Evolutionary conservation across 2,329 filamentous ascomycete genomes (phyloP).

Genomic region (Harringtonia aguacate): DNA sequence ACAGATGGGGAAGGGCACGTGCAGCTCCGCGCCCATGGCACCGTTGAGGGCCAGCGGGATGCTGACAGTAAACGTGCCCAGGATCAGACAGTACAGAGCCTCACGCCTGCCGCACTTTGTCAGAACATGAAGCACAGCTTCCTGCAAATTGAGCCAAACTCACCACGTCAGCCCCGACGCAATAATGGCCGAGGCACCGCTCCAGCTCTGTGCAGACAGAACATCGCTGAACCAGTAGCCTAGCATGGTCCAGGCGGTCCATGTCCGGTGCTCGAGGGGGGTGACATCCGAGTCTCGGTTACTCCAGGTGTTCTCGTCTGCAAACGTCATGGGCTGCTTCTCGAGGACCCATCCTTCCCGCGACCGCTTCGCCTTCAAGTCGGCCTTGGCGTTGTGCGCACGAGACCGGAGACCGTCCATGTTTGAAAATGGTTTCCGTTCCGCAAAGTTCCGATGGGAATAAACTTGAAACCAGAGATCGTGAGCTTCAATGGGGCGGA

Average conservation of each 20-base stretch:
- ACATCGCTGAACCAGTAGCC: slow-evolving; percentile 34
- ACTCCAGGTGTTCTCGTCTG: slow-evolving; percentile 26
- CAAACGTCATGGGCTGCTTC: slow-evolving; percentile 25
- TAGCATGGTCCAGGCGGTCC: slow-evolving; percentile 23
- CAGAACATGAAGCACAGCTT: background rate
- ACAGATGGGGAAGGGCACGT: slow-evolving; percentile 25
- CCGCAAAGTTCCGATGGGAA: too few relatives aligned
- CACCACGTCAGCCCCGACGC: slow-evolving; percentile 31
- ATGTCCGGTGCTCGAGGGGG: slow-evolving; percentile 31
- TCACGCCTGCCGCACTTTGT: slow-evolving; percentile 21
- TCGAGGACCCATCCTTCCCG: slow-evolving; percentile 28
- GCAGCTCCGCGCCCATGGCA: slow-evolving; percentile 23
- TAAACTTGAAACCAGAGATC: too few relatives aligned
- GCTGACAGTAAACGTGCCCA: slow-evolving; percentile 49
- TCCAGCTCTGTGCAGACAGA: slow-evolving; percentile 32
- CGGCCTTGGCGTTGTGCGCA: slow-evolving; percentile 15
- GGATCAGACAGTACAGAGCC: slow-evolving; percentile 34
- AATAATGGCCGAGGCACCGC: slow-evolving; percentile 33
- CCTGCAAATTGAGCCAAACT: slow-evolving; percentile 7
- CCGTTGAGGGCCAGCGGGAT: slow-evolving; percentile 34
- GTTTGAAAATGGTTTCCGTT: too few relatives aligned
- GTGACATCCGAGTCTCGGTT: slow-evolving; percentile 34
- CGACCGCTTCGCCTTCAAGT: slow-evolving; percentile 22
- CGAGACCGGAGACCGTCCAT: slow-evolving; percentile 2
- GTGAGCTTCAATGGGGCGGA: too few relatives aligned